Percentiles rank a stretch among this genome's conserved stretches.
These are phyloP conservation scores for Camelina sativa DNA, from an alignment of 345 rosid genomes.

Conservation along the genomic window DNA sequence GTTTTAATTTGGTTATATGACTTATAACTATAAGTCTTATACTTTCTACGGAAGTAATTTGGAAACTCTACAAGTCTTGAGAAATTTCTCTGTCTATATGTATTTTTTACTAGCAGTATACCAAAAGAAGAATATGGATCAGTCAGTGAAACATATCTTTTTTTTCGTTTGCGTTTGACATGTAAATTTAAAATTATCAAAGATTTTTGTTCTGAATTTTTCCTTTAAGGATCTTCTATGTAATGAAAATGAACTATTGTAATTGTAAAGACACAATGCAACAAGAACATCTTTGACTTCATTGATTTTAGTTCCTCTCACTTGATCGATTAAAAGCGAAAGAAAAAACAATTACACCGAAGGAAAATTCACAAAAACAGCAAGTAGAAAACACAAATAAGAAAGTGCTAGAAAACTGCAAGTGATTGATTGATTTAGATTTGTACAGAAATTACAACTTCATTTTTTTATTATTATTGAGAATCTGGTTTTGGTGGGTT, in stretches of 20 bases:
- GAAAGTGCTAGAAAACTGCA: neutral
- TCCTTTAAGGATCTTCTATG: no score
- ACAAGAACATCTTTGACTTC: conserved; percentile 20
- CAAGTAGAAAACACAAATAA: conserved; percentile 11
- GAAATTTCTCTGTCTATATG: neutral
- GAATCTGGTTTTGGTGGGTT: conserved; percentile 22
- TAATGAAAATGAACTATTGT: neutral
- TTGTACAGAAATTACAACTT: conserved; percentile 42
- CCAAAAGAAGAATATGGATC: neutral
- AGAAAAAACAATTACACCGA: conserved; percentile 13
- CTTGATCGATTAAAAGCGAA: conserved; percentile 1
- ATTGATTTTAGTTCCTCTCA: conserved; percentile 24
- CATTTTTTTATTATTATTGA: conserved; percentile 17
- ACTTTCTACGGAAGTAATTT: neutral
- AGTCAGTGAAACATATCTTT: neutral
- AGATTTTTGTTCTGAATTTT: no score
- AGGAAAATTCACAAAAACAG: conserved; percentile 13
- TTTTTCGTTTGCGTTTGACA: neutral
- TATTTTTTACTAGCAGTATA: neutral
- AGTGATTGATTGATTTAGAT: conserved; percentile 24
- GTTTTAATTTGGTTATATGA: neutral
- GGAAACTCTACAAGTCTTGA: neutral
- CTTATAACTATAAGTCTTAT: neutral
- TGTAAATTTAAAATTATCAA: neutral
- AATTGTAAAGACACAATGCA: neutral